Base-by-base conservation (phyloP, 352 stramenopile species). In the Phytophthora tubulina region DNA sequence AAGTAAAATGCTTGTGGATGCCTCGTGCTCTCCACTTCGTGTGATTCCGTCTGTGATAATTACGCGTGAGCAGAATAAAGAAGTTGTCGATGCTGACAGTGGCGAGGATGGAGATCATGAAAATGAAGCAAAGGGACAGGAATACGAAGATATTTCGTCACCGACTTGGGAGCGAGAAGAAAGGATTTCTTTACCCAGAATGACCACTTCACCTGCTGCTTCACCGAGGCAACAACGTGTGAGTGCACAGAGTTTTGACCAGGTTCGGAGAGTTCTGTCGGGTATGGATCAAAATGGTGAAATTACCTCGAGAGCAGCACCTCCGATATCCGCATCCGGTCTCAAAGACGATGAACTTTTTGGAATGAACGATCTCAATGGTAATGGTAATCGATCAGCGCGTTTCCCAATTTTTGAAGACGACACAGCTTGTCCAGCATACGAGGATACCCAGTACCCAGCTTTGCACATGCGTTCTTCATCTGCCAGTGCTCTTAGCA, bases 381-480 rank as follows among this genome's bases (percentile, higher is more conserved):
- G 38, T 48, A 62, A 27, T 27, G 21, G 21, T 27, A 27, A 53
- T 52, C 73, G 57, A 51, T 64, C 69, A 49, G 30, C 49, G 0
- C 63, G 63, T 2, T 81, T 88, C 38, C 79, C 78, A 32, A 89
- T 72, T 5, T 86, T 89, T 33, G 84, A 90, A 80, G 82, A 92
- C 44, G 81, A 91, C 9, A 53, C 75, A 5, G 83, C 73, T 3
- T 92, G 81, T 56, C 82, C 81, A 62, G 85, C 81, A 0, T 92
- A 90, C 64, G 84, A 92, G 45, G 80, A 90, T 46, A 57, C 33
- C 1, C 45, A 70, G 3, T 50, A 56, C 44, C 35, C 62, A 51
- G 31, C 53, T 61, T 61, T 79, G 7, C 54, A 67, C 39, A 9
- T 8, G 15, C 49, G 57, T 0, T 74, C 74, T 10, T 72, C 67